These are phyloP conservation scores for Rubroboletus satanas DNA, from an alignment of 768 basidiomycete species.

Conservation along the genomic window DNA sequence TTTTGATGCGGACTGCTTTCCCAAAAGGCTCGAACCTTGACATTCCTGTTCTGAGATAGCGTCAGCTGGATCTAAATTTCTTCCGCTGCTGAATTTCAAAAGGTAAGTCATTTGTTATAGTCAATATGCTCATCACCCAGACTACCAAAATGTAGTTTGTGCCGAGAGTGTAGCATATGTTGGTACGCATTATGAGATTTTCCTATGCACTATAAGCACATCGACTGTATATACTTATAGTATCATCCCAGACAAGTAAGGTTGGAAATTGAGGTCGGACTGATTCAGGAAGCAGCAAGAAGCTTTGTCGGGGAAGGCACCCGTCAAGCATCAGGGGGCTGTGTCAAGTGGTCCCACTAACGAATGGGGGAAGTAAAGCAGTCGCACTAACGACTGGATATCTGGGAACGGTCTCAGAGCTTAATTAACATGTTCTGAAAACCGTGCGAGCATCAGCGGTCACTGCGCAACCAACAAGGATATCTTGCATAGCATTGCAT, in stretches of 20 bases:
- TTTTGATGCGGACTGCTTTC: constrained; percentile 10
- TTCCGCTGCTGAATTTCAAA: neutral
- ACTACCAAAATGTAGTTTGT: neutral
- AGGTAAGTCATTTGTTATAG: neutral
- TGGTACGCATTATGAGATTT: neutral
- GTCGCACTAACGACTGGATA: neutral
- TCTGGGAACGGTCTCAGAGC: constrained; percentile 5
- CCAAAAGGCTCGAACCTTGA: constrained; percentile 22
- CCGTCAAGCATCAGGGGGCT: constrained; percentile 12
- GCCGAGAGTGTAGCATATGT: too few relatives aligned
- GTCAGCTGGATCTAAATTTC: neutral
- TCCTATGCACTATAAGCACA: neutral
- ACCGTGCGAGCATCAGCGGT: constrained; percentile 10
- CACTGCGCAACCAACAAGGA: neutral
- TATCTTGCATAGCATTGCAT: constrained; percentile 7
- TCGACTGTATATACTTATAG: neutral
- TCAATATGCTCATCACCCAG: neutral
- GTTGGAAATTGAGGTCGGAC: constrained; percentile 13
- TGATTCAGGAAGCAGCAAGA: constrained; percentile 21
- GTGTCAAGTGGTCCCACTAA: constrained; percentile 7
- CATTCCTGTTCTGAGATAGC: constrained; percentile 9
- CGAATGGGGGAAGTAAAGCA: neutral
- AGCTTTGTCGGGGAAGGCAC: constrained; percentile 18
- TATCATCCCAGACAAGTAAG: neutral
- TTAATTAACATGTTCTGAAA: constrained; percentile 4